A percentile compares a stretch with the other conserved stretches of the same genome.
phyloP scores from a whole-genome alignment of 768 basidiomycete genomes.

The Baorangia bicolor region DNA sequence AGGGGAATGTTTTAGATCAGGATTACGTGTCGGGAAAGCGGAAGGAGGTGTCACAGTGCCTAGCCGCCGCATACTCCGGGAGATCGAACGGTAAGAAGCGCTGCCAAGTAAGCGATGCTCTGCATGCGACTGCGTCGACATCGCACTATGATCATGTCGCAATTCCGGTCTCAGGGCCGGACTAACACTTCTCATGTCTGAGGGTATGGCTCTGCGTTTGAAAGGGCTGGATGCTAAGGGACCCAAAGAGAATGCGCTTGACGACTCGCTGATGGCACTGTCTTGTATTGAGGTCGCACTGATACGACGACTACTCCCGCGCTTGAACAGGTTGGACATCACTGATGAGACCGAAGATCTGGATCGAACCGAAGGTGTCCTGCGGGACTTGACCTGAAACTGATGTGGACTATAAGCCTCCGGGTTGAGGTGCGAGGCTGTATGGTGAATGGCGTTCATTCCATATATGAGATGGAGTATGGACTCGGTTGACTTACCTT shows the following conservation, averaged over 20 bases:
- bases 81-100: constrained; percentile 39
- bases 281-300: constrained; percentile 41
- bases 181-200: constrained; percentile 33
- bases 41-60: constrained; percentile 53
- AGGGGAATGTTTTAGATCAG: constrained; percentile 41
- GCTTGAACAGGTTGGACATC: constrained; percentile 51
- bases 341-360: constrained; percentile 52
- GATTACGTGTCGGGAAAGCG: constrained; percentile 40
- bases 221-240: constrained; percentile 36
- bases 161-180: constrained; percentile 30
- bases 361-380: constrained; percentile 53
- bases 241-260: constrained; percentile 39
- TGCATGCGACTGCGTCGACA: constrained; percentile 45
- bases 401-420: constrained; percentile 26
- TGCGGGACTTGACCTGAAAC: constrained; percentile 35
- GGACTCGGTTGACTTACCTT: constrained; percentile 5
- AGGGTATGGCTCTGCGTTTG: constrained; percentile 46
- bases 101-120: constrained; percentile 21
- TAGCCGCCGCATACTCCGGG: constrained; percentile 46
- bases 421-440: constrained; percentile 20
- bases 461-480: neutral
- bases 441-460: constrained; percentile 6
- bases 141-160: constrained; percentile 40
- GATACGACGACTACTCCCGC: constrained; percentile 39
- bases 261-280: constrained; percentile 42